These are phyloP conservation scores for Alternaria infectoria DNA, from an alignment of 2,329 filamentous ascomycete genomes.

Conservation along the genomic window DNA sequence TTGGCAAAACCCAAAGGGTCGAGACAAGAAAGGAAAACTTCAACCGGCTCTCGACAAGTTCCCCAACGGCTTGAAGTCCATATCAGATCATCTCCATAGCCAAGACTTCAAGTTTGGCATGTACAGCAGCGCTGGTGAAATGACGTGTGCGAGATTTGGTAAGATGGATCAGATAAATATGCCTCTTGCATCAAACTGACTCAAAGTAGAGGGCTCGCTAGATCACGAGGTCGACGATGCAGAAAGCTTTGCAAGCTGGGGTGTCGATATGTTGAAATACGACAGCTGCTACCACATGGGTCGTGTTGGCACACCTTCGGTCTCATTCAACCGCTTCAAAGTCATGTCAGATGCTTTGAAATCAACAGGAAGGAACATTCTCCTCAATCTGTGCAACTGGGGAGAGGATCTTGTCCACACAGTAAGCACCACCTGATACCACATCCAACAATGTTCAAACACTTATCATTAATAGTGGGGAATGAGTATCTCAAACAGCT, in stretches of 20 bases:
- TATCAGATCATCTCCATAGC: conserved; percentile 51
- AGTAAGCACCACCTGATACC: too few species aligned
- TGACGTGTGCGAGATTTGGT: conserved; percentile 64
- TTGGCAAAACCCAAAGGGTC: conserved; percentile 56
- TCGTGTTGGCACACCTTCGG: conserved; percentile 31
- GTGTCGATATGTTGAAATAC: conserved; percentile 47
- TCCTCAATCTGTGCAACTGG: conserved; percentile 46
- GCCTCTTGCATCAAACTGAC: too few species aligned
- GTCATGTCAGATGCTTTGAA: conserved; percentile 34
- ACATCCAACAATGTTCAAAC: too few species aligned
- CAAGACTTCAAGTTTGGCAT: conserved; percentile 67
- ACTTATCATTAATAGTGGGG: conserved; percentile 36
- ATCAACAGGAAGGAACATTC: conserved; percentile 31
- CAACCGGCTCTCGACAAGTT: conserved; percentile 61
- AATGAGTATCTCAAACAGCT: conserved; percentile 42
- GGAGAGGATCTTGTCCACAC: conserved; percentile 41
- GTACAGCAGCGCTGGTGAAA: conserved; percentile 62
- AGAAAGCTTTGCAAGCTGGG: conserved; percentile 39
- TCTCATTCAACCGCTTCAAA: conserved; percentile 37
- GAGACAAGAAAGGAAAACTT: conserved; percentile 51
- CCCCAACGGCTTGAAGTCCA: conserved; percentile 63
- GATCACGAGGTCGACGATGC: conserved; percentile 36
- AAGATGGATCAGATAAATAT: background rate
- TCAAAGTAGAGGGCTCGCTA: conserved; percentile 25
- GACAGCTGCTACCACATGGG: conserved; percentile 46